Percentiles rank a stretch among this genome's conserved stretches.
Evolutionary conservation across 768 basidiomycete species (phyloP).

Genomic region (Coprinopsis marcescibilis): DNA sequence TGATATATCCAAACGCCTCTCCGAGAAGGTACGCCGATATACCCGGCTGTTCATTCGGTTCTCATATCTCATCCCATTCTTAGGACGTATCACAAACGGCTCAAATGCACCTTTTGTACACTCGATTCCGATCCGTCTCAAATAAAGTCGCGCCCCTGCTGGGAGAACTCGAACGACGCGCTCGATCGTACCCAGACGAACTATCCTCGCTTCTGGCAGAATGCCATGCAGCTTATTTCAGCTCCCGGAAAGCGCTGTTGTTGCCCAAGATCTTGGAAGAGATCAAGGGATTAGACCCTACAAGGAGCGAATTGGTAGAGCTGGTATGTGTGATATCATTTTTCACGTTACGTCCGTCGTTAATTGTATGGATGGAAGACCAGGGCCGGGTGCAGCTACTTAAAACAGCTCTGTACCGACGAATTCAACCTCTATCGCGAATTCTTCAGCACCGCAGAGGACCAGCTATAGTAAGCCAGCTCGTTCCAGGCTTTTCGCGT

Average conservation of each 20-base stretch:
- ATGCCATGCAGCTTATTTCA: constrained; percentile 84
- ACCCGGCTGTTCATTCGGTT: background rate
- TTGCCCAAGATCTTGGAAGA: constrained; percentile 73
- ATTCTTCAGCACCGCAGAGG: constrained; percentile 86
- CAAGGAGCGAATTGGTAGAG: constrained; percentile 78
- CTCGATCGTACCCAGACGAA: constrained; percentile 74
- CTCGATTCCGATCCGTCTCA: constrained; percentile 75
- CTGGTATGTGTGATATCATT: constrained; percentile 43
- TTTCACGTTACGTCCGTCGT: background rate
- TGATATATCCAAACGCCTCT: constrained; percentile 71
- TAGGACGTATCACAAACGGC: constrained; percentile 78
- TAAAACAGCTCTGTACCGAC: constrained; percentile 86
- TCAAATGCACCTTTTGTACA: constrained; percentile 81
- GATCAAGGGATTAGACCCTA: constrained; percentile 76
- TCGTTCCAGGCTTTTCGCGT: constrained; percentile 2
- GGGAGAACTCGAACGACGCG: constrained; percentile 79
- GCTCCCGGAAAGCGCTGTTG: constrained; percentile 64
- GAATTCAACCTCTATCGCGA: constrained; percentile 83
- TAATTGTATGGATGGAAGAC: constrained; percentile 47
- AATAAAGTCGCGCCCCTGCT: constrained; percentile 71
- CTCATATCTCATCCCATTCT: constrained; percentile 2
- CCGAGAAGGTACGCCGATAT: constrained; percentile 54
- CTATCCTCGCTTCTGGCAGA: constrained; percentile 74
- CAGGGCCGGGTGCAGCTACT: constrained; percentile 83
- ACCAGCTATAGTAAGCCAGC: constrained; percentile 40